phyloP scores from a whole-genome alignment of 2,329 filamentous ascomycete genomes.

The Neofusicoccum sp. region DNA sequence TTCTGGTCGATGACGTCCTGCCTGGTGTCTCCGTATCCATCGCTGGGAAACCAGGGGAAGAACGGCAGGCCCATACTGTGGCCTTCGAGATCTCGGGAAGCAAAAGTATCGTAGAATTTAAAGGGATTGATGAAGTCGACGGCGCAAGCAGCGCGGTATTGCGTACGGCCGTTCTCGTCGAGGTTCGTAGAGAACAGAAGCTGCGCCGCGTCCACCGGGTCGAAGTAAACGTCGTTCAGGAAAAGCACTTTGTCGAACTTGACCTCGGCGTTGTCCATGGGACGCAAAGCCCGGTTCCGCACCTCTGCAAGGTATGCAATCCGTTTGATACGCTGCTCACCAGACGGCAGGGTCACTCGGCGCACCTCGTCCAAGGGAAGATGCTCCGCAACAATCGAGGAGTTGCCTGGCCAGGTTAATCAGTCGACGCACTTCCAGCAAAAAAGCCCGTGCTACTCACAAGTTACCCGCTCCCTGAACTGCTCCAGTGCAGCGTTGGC shows the following conservation, averaged over 20 bases:
- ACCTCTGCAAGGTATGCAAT: constrained; percentile 71
- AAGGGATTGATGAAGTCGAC: constrained; percentile 68
- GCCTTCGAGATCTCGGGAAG: constrained; percentile 65
- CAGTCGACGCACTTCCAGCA: neutral
- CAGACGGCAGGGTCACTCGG: constrained; percentile 61
- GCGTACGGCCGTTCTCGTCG: constrained; percentile 49
- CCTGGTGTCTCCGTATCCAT: constrained; percentile 53
- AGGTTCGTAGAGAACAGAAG: constrained; percentile 64
- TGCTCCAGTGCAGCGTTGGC: constrained; percentile 55
- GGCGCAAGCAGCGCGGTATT: constrained; percentile 68
- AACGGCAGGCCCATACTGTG: constrained; percentile 62
- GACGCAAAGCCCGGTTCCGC: constrained; percentile 66
- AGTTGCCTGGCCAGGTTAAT: constrained; percentile 35
- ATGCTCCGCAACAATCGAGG: constrained; percentile 58
- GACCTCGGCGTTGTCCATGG: constrained; percentile 56
- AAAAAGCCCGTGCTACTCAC: constrained; percentile 28
- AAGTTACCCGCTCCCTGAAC: constrained; percentile 52
- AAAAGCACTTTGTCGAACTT: constrained; percentile 60
- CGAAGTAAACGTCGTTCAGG: constrained; percentile 66
- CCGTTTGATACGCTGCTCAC: constrained; percentile 65
- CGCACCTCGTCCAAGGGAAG: constrained; percentile 58
- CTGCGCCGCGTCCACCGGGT: constrained; percentile 58
- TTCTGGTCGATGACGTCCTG: constrained; percentile 60
- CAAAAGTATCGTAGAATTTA: constrained; percentile 72
- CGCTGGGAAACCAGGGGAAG: constrained; percentile 64